Conservation (phyloP, 768 basidiomycete genomes). For the Tulasnella sp. region DNA sequence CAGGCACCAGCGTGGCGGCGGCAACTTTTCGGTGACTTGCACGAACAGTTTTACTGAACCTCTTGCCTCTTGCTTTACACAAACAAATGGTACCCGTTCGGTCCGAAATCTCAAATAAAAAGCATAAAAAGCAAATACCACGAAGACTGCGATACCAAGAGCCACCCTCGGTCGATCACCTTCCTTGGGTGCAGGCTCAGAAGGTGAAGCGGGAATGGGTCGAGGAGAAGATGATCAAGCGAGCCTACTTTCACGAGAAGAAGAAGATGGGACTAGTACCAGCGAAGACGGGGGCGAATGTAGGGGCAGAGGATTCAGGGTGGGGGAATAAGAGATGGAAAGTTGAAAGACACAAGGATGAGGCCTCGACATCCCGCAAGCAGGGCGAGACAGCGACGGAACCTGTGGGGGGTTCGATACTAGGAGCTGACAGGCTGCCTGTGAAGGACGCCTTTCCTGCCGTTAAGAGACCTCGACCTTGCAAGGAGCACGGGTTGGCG, state of each 20-base stretch:
- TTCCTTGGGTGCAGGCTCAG: constrained; percentile 55
- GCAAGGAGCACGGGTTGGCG: background rate
- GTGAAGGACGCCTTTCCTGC: background rate
- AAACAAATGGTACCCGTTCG: too few species aligned
- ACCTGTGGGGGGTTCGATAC: background rate
- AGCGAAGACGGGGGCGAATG: constrained; percentile 1
- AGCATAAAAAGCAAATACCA: too few species aligned
- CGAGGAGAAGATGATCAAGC: constrained; percentile 62
- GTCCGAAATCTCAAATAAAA: too few species aligned
- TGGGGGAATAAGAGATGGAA: constrained; percentile 10
- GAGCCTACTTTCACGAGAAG: constrained; percentile 68
- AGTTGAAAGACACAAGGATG: constrained; percentile 11
- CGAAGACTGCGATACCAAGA: too few species aligned
- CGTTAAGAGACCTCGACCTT: background rate
- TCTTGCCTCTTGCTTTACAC: too few species aligned
- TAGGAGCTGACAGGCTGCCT: background rate
- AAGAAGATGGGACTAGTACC: constrained; percentile 34
- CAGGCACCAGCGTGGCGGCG: too few species aligned
- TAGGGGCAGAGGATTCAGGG: constrained; percentile 7
- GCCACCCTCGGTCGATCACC: constrained; percentile 25
- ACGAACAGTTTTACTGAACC: too few species aligned
- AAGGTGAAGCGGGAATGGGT: constrained; percentile 76
- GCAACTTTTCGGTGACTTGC: too few species aligned
- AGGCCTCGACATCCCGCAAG: background rate
- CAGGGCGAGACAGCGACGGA: background rate